Evolutionary conservation across 805 yeast genomes (phyloP).

Genomic region (Kuraishia capsulata): DNA sequence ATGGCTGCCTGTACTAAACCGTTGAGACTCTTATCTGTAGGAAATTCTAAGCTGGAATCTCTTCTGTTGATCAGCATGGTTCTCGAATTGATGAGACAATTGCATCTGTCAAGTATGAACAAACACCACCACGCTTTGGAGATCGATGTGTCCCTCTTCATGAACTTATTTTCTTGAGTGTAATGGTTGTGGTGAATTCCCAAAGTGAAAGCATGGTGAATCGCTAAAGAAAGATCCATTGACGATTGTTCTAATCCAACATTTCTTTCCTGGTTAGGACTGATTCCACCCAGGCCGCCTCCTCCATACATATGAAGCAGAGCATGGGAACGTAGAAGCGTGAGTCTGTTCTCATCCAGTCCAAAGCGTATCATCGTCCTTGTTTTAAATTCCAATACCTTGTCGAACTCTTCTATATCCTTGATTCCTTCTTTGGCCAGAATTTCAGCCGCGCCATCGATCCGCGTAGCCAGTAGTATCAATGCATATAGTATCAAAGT

Average conservation of each 20-base stretch:
- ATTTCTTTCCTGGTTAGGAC: not conserved
- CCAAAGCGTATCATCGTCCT: conserved; percentile 26
- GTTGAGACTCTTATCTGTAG: conserved; percentile 17
- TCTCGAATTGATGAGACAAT: conserved; percentile 28
- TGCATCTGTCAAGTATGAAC: conserved; percentile 28
- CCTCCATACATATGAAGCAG: conserved; percentile 27
- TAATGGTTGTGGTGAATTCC: conserved; percentile 26
- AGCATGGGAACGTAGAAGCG: conserved; percentile 25
- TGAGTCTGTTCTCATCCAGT: conserved; percentile 27
- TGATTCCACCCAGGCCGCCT: conserved; percentile 22
- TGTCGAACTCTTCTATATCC: conserved; percentile 13
- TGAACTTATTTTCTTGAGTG: conserved; percentile 4
- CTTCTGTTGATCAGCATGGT: conserved; percentile 26
- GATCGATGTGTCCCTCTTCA: conserved; percentile 11
- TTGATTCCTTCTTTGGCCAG: conserved; percentile 13
- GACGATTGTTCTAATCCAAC: conserved; percentile 21
- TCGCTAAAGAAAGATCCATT: conserved; percentile 24
- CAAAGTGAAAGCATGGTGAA: conserved; percentile 28
- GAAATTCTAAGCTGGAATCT: conserved; percentile 26
- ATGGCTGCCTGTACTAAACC: conserved; percentile 21
- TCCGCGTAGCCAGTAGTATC: conserved; percentile 30
- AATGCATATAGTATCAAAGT: conserved; percentile 32
- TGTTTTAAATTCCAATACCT: conserved; percentile 19
- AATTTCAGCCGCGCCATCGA: conserved; percentile 21
- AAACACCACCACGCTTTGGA: conserved; percentile 29